Evolutionary conservation across 1,139 yeast species (phyloP).

Genomic region (Wickerhamomyces sp.): DNA sequence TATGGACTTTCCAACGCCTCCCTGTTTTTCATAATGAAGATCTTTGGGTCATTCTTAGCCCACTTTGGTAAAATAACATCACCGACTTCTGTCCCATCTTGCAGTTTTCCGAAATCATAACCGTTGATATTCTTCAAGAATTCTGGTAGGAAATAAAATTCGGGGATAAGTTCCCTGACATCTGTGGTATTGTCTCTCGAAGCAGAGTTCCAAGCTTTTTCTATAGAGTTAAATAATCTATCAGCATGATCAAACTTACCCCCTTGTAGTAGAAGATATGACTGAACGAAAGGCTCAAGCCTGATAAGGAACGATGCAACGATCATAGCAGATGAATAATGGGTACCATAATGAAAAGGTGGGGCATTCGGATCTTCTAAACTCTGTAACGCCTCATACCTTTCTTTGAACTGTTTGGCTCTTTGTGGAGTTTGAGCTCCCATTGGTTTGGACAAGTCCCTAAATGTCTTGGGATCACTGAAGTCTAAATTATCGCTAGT

Average conservation of each 20-base stretch:
- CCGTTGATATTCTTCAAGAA: slow-evolving; percentile 59
- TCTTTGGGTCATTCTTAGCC: slow-evolving; percentile 71
- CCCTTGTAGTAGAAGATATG: slow-evolving; percentile 73
- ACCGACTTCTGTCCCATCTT: slow-evolving; percentile 53
- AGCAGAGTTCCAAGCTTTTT: slow-evolving; percentile 75
- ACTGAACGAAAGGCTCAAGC: slow-evolving; percentile 71
- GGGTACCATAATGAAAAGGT: slow-evolving; percentile 89
- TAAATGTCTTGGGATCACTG: slow-evolving; percentile 49
- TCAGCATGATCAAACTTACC: slow-evolving; percentile 88
- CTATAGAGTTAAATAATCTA: slow-evolving; percentile 65
- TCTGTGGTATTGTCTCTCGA: slow-evolving; percentile 77
- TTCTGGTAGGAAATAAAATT: slow-evolving; percentile 76
- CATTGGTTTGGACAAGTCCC: slow-evolving; percentile 84
- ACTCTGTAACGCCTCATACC: slow-evolving; percentile 63
- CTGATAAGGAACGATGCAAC: slow-evolving; percentile 75
- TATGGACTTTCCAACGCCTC: slow-evolving; percentile 79
- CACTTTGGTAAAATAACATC: slow-evolving; percentile 74
- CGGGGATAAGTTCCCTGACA: slow-evolving; percentile 82
- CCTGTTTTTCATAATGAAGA: slow-evolving; percentile 67
- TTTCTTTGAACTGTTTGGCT: slow-evolving; percentile 56
- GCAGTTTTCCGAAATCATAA: slow-evolving; percentile 64
- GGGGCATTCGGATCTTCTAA: slow-evolving; percentile 49
- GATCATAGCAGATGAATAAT: slow-evolving; percentile 89
- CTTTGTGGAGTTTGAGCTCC: slow-evolving; percentile 71
- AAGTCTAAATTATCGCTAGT: slow-evolving; percentile 61